Evolutionary conservation across 768 basidiomycete genomes (phyloP).

Genomic region (Amanita thiersii): DNA sequence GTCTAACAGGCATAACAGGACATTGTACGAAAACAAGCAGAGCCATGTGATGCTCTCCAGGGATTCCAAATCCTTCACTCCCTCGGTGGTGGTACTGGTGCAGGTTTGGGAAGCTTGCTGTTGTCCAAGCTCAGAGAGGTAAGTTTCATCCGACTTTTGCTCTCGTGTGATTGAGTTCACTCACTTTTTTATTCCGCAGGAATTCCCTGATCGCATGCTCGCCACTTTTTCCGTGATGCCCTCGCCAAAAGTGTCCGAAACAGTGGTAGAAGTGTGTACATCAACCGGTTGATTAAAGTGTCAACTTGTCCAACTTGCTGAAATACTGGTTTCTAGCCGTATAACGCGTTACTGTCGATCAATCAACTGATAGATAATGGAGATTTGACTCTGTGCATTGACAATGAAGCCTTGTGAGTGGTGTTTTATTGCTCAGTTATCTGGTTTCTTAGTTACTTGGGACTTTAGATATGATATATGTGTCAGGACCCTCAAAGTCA

Average conservation of each 20-base stretch:
- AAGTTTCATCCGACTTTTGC: constrained; percentile 13
- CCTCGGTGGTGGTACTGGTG: constrained; percentile 86
- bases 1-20: too few species aligned
- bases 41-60: constrained; percentile 79
- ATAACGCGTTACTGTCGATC: constrained; percentile 77
- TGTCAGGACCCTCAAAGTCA: constrained; percentile 54
- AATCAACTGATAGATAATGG: constrained; percentile 88
- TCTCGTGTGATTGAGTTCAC: constrained; percentile 10
- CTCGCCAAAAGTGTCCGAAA: constrained; percentile 52
- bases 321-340: constrained; percentile 64
- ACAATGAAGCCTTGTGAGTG: constrained; percentile 78
- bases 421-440: background rate
- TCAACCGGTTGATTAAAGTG: constrained; percentile 40
- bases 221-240: constrained; percentile 47
- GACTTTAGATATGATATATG: constrained; percentile 61
- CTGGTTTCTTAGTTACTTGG: too few species aligned
- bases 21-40: constrained; percentile 70
- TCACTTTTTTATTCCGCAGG: constrained; percentile 21
- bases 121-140: constrained; percentile 79
- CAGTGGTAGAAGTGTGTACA: constrained; percentile 52
- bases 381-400: constrained; percentile 77
- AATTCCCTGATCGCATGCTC: constrained; percentile 49
- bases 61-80: constrained; percentile 89
- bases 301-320: constrained; percentile 25
- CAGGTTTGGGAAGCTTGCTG: constrained; percentile 76